A percentile compares a stretch with the other conserved stretches of the same genome.
Evolutionary conservation across 2,329 filamentous ascomycete species (phyloP).

Genomic region (Coniochaeta sp.): DNA sequence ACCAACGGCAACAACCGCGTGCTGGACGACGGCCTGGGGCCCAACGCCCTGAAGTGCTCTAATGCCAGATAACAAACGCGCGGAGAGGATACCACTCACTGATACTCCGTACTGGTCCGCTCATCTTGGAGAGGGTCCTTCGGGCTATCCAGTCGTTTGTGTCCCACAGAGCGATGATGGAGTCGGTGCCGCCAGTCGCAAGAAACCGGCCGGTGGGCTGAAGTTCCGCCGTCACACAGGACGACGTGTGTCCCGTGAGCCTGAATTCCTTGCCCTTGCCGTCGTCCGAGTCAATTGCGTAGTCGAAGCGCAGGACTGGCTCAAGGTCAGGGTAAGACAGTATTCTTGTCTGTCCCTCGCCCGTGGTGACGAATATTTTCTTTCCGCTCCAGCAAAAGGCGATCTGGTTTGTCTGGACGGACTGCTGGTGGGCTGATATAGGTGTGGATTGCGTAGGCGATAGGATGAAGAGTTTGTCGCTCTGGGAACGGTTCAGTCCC

Average conservation of each 20-base stretch:
- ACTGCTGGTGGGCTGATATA: slow-evolving; percentile 52
- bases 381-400: slow-evolving; percentile 67
- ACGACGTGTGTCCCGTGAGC: slow-evolving; percentile 66
- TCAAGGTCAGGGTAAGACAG: slow-evolving; percentile 59
- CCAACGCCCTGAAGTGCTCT: no score
- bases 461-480: slow-evolving; percentile 55
- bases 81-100: slow-evolving; percentile 32
- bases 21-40: no score
- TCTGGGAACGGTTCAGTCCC: slow-evolving; percentile 27
- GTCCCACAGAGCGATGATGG: slow-evolving; percentile 70
- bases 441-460: slow-evolving; percentile 51
- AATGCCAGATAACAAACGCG: not conserved
- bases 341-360: slow-evolving; percentile 63
- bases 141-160: slow-evolving; percentile 71
- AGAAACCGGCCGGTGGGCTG: slow-evolving; percentile 66
- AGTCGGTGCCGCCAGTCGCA: slow-evolving; percentile 69
- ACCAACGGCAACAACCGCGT: no score
- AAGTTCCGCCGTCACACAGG: slow-evolving; percentile 61
- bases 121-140: slow-evolving; percentile 61
- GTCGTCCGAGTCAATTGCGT: slow-evolving; percentile 26
- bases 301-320: slow-evolving; percentile 43
- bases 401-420: slow-evolving; percentile 63
- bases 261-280: slow-evolving; percentile 42
- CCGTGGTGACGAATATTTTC: slow-evolving; percentile 63
- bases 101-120: slow-evolving; percentile 62